Conservation (phyloP, 805 yeast species). For the Ogataea pini region DNA sequence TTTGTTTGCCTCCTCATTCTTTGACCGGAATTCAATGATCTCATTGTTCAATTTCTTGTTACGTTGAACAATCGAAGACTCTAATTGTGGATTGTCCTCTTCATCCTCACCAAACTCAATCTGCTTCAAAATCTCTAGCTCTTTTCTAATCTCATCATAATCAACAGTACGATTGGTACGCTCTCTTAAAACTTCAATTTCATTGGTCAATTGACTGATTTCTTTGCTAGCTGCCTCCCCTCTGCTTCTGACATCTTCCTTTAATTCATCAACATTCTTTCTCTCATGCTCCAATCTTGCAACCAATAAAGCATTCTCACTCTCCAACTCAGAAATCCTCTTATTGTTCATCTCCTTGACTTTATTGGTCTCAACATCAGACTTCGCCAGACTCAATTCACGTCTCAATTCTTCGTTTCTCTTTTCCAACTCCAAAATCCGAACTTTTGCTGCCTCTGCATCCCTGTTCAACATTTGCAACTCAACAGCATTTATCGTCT, state of each 20-base stretch:
- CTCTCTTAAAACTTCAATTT: constrained; percentile 49
- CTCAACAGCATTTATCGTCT: constrained; percentile 48
- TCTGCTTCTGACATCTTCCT: constrained; percentile 30
- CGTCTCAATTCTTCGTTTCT: constrained; percentile 74
- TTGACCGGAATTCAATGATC: constrained; percentile 63
- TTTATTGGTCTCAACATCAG: constrained; percentile 44
- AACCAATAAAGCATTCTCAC: constrained; percentile 64
- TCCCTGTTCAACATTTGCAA: constrained; percentile 73
- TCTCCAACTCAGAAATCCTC: constrained; percentile 56
- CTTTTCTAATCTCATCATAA: constrained; percentile 79
- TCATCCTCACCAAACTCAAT: constrained; percentile 70
- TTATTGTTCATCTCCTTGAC: constrained; percentile 44
- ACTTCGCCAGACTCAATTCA: constrained; percentile 57
- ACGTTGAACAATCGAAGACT: constrained; percentile 52
- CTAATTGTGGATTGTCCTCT: constrained; percentile 40
- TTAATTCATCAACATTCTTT: constrained; percentile 29
- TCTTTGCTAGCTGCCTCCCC: constrained; percentile 47
- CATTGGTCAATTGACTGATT: constrained; percentile 46
- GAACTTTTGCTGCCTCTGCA: constrained; percentile 65
- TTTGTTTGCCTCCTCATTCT: constrained; percentile 47
- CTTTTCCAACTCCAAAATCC: constrained; percentile 70
- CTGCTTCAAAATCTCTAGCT: constrained; percentile 67
- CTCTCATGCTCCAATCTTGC: constrained; percentile 59
- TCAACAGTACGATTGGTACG: constrained; percentile 57
- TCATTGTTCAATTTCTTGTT: constrained; percentile 75